Evolutionary conservation across 2,329 filamentous ascomycete species (phyloP).

Genomic region (Daldinia sp.): DNA sequence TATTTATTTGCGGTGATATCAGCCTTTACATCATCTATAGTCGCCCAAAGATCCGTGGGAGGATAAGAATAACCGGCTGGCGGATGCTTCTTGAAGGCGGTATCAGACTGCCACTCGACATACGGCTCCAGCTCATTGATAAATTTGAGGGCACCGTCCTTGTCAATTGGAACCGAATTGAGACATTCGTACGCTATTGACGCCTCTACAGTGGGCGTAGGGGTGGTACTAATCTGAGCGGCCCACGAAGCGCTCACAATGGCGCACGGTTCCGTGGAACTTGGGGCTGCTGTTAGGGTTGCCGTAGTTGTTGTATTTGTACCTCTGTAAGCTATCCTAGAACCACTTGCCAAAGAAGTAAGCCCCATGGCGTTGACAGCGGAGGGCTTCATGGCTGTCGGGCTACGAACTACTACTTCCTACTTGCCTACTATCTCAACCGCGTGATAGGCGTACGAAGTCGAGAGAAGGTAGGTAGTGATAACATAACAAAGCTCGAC

Average conservation of each 20-base stretch:
- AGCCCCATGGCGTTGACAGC: slow-evolving; percentile 22
- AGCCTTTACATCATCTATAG: slow-evolving; percentile 46
- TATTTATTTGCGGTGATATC: slow-evolving; percentile 49
- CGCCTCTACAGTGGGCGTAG: slow-evolving; percentile 49
- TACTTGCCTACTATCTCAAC: slow-evolving; percentile 16
- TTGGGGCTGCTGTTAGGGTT: slow-evolving; percentile 25
- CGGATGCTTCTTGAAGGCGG: slow-evolving; percentile 50
- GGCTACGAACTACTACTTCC: slow-evolving; percentile 10
- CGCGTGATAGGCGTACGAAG: slow-evolving; percentile 4
- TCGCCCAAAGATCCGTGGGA: slow-evolving; percentile 50
- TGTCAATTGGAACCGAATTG: slow-evolving; percentile 52
- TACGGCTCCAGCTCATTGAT: slow-evolving; percentile 52
- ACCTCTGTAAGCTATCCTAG: slow-evolving; percentile 6
- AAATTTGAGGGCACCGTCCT: slow-evolving; percentile 50
- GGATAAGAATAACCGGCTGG: slow-evolving; percentile 51
- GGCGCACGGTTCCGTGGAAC: slow-evolving; percentile 43
- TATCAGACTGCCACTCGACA: slow-evolving; percentile 53
- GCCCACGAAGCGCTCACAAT: slow-evolving; percentile 45
- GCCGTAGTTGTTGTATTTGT: slow-evolving; percentile 25
- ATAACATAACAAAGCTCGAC: background rate
- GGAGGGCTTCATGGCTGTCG: slow-evolving; percentile 34
- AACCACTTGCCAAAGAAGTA: slow-evolving; percentile 20
- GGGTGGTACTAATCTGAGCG: slow-evolving; percentile 41
- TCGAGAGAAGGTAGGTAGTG: slow-evolving; percentile 2
- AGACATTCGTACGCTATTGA: slow-evolving; percentile 52